These are phyloP conservation scores for Mayamaea pseudoterrestris DNA, from an alignment of 108 stramenopile genomes.

Conservation along the genomic window DNA sequence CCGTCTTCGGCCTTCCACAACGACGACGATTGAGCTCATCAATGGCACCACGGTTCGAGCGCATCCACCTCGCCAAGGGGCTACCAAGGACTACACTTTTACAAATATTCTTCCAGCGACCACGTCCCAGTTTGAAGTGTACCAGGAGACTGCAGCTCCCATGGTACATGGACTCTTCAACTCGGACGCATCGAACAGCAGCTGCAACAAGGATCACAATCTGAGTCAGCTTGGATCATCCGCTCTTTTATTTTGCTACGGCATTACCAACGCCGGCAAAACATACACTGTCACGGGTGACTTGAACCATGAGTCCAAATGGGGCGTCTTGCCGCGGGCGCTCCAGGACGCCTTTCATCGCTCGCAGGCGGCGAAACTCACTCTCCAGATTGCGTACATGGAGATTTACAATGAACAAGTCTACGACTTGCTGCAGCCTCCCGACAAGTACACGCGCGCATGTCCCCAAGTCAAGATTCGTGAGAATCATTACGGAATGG, in stretches of 20 bases:
- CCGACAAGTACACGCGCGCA: slow-evolving; percentile 1
- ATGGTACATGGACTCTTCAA: slow-evolving; percentile 59
- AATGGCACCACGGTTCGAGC: too few species aligned
- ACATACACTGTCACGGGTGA: slow-evolving; percentile 93
- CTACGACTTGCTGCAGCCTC: slow-evolving; percentile 75
- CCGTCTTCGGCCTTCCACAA: too few species aligned
- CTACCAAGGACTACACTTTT: slow-evolving; percentile 62
- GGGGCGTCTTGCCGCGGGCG: slow-evolving; percentile 77
- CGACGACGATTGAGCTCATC: too few species aligned
- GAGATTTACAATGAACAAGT: slow-evolving; percentile 98
- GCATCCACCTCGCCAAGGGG: too few species aligned
- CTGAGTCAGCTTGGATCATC: too few species aligned
- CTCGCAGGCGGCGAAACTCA: slow-evolving; percentile 19
- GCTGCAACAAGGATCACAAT: too few species aligned
- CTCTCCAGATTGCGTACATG: slow-evolving; percentile 77
- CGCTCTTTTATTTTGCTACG: slow-evolving; percentile 91
- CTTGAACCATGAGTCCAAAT: slow-evolving; percentile 26
- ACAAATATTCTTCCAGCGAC: slow-evolving; percentile 47
- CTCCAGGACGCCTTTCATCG: slow-evolving; percentile 55
- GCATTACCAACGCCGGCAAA: slow-evolving; percentile 98
- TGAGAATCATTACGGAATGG: slow-evolving; percentile 75
- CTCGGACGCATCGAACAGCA: too few species aligned
- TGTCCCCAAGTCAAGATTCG: slow-evolving; percentile 57
- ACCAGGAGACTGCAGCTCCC: slow-evolving; percentile 46
- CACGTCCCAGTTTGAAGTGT: slow-evolving; percentile 46